Evolutionary conservation across 306 rosid genomes (phyloP).

Genomic region (Cucumis cinereus): DNA sequence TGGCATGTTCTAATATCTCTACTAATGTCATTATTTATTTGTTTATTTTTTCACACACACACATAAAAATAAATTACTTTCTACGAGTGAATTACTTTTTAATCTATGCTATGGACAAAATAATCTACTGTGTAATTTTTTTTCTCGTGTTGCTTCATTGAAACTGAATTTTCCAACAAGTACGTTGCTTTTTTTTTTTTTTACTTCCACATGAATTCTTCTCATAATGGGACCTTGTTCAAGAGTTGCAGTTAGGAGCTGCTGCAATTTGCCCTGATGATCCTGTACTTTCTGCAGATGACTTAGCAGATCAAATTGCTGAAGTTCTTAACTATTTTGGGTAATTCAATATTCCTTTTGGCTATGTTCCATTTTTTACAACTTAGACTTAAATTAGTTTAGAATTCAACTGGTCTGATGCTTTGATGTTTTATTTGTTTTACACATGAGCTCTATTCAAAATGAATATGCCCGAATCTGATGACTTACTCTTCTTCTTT

Average conservation of each 20-base stretch:
- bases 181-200: neutral
- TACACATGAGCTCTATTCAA: neutral
- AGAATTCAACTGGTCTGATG: neutral
- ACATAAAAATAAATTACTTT: neutral
- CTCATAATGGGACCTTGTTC: conserved; percentile 29
- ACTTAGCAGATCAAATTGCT: conserved; percentile 87
- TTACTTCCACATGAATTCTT: neutral
- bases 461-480: neutral
- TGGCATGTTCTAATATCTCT: conserved; percentile 13
- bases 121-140: neutral
- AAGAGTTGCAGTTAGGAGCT: conserved; percentile 94
- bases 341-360: conserved; percentile 26
- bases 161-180: neutral
- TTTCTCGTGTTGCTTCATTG: neutral
- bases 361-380: neutral
- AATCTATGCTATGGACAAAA: neutral
- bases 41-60: neutral
- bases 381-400: neutral
- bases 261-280: conserved; percentile 43
- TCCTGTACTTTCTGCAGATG: conserved; percentile 68
- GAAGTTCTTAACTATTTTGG: conserved; percentile 88
- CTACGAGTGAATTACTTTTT: neutral
- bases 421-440: neutral
- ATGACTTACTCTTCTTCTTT: neutral
- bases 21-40: conserved; percentile 6